These are phyloP conservation scores for Shiraia bambusicola DNA, from an alignment of 2,329 filamentous ascomycete genomes.

Conservation along the genomic window DNA sequence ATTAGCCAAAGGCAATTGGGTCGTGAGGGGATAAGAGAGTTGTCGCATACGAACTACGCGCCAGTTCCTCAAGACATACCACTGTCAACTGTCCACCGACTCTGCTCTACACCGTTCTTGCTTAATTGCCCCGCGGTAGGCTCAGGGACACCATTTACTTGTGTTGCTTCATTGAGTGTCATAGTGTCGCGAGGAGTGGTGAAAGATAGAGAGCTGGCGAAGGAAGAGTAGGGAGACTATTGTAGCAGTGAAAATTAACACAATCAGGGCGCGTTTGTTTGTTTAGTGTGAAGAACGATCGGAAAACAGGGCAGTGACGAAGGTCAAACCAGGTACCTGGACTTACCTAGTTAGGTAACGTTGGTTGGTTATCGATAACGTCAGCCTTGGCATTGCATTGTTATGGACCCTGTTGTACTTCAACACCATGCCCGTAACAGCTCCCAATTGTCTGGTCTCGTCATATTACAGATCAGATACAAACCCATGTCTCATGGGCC, in stretches of 20 bases:
- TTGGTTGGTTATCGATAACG: conserved; percentile 46
- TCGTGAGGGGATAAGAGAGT: conserved; percentile 19
- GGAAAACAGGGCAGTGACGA: conserved; percentile 6
- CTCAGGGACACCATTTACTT: conserved; percentile 44
- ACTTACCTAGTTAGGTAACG: too few species aligned
- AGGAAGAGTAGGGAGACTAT: background rate
- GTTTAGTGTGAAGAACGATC: conserved; percentile 4
- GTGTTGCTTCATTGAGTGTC: conserved; percentile 40
- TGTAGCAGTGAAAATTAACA: background rate
- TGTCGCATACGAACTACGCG: conserved; percentile 35
- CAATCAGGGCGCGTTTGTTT: conserved; percentile 5
- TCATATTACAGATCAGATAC: conserved; percentile 1
- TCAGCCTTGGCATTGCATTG: conserved; percentile 29
- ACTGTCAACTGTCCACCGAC: conserved; percentile 48
- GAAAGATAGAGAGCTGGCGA: background rate
- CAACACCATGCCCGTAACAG: background rate
- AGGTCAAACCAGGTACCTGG: conserved; percentile 8
- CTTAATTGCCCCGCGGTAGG: conserved; percentile 41
- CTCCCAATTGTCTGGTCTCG: conserved; percentile 1
- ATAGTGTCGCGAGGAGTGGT: conserved; percentile 12
- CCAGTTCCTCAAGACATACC: conserved; percentile 44
- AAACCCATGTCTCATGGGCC: conserved; percentile 9
- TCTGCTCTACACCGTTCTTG: conserved; percentile 21
- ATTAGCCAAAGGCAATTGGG: background rate
- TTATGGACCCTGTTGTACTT: too few species aligned